Percentiles rank a stretch among this genome's conserved stretches.
Conservation (phyloP, 164 flowering plant genomes). For the Amborella trichopoda region DNA sequence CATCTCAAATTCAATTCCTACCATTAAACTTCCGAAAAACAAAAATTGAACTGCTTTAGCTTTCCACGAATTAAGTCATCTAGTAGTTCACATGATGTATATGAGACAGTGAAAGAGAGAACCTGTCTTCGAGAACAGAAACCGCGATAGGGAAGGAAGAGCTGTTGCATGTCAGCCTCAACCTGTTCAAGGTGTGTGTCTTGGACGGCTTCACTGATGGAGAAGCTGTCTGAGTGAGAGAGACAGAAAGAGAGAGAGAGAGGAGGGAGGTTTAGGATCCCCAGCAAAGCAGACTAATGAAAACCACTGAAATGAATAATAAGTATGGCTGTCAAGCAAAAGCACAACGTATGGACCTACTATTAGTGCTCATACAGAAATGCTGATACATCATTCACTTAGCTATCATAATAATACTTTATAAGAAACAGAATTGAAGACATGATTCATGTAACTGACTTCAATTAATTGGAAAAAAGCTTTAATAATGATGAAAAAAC, state of each 20-base stretch:
- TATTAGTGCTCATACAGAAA: too few relatives aligned
- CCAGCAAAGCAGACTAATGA: too few relatives aligned
- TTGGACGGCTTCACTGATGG: slow-evolving; percentile 1
- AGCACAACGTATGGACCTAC: too few relatives aligned
- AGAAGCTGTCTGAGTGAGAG: neutral
- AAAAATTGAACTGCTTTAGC: neutral
- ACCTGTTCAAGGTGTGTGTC: slow-evolving; percentile 1
- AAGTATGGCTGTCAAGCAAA: too few relatives aligned
- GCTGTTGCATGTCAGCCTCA: slow-evolving; percentile 11
- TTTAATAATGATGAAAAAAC: too few relatives aligned
- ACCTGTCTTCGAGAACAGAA: slow-evolving; percentile 22
- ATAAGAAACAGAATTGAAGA: too few relatives aligned
- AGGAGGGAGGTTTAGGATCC: too few relatives aligned
- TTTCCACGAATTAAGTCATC: neutral
- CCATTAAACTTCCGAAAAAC: neutral
- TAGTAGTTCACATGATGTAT: neutral
- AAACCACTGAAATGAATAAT: too few relatives aligned
- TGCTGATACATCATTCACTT: too few relatives aligned
- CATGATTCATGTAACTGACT: too few relatives aligned
- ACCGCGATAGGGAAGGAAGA: slow-evolving; percentile 19
- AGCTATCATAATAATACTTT: too few relatives aligned
- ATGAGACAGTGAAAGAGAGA: slow-evolving; percentile 1
- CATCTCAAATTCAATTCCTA: neutral
- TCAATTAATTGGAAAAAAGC: too few relatives aligned
- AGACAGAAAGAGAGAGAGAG: neutral